Percentiles rank a stretch among this genome's conserved stretches.
These are phyloP conservation scores for Fusarium pseudocircinatum DNA, from an alignment of 2,329 filamentous ascomycete genomes.

Conservation along the genomic window DNA sequence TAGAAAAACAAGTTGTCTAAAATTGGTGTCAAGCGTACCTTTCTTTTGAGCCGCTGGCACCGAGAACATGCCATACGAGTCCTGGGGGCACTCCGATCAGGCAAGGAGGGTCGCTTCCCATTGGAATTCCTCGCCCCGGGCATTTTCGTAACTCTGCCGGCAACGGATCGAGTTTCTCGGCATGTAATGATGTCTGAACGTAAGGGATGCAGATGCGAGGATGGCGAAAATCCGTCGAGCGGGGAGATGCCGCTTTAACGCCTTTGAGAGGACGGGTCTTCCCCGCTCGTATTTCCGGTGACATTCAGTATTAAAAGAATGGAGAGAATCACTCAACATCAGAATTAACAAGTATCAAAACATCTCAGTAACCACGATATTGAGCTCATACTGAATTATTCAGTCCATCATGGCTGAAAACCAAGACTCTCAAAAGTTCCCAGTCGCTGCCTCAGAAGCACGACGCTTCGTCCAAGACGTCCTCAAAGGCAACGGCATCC, in stretches of 20 bases:
- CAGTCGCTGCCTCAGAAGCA: conserved; percentile 54
- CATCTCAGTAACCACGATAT: neutral
- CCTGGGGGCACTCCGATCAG: neutral
- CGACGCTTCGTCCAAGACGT: conserved; percentile 62
- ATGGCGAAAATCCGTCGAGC: conserved; percentile 23
- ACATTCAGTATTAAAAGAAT: conserved; percentile 8
- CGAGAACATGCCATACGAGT: conserved; percentile 45
- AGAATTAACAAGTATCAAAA: neutral
- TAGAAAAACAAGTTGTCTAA: neutral
- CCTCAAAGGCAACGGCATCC: conserved; percentile 69
- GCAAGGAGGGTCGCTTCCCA: neutral
- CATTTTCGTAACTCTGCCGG: conserved; percentile 12
- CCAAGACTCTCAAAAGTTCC: conserved; percentile 33
- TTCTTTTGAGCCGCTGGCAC: conserved; percentile 62
- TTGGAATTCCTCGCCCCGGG: neutral
- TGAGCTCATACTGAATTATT: neutral
- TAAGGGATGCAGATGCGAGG: neutral
- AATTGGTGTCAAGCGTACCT: conserved; percentile 44
- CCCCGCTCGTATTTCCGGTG: neutral
- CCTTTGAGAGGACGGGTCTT: conserved; percentile 1
- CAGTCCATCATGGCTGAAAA: conserved; percentile 23
- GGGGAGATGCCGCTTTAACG: conserved; percentile 30
- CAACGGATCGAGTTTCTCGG: too few relatives aligned
- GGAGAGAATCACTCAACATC: neutral
- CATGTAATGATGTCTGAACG: neutral